These are phyloP conservation scores for Aspergillus costaricaensis DNA, from an alignment of 2,329 filamentous ascomycete genomes.

Conservation along the genomic window DNA sequence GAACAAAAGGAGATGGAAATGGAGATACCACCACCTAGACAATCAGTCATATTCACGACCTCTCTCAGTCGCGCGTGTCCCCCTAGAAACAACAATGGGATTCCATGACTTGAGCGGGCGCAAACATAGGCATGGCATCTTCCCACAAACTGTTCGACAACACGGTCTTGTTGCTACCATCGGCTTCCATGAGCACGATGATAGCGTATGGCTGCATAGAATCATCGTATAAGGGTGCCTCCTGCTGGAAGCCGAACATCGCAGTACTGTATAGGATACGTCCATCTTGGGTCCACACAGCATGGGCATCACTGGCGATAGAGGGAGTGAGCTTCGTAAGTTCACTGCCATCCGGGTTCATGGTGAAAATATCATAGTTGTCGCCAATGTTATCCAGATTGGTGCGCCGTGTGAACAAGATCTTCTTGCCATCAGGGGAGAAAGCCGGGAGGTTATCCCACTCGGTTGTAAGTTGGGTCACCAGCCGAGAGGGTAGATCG, in stretches of 20 bases:
- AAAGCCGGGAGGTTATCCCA: constrained; percentile 45
- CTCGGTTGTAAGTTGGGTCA: constrained; percentile 36
- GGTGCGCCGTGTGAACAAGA: constrained; percentile 43
- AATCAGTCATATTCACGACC: no score
- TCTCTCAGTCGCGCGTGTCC: no score
- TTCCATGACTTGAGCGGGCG: no score
- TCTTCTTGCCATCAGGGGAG: constrained; percentile 42
- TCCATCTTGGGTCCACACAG: constrained; percentile 47
- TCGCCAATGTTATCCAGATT: constrained; percentile 25
- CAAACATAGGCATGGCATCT: constrained; percentile 30
- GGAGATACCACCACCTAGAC: no score
- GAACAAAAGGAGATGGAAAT: no score
- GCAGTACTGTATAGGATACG: constrained; percentile 45
- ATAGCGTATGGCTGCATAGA: constrained; percentile 51
- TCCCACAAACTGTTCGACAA: constrained; percentile 35
- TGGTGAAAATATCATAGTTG: constrained; percentile 45
- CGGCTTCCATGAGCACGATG: constrained; percentile 46
- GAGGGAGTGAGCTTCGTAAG: constrained; percentile 36
- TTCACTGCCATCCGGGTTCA: constrained; percentile 44
- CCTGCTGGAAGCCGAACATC: constrained; percentile 48
- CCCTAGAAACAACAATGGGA: no score
- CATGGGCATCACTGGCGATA: constrained; percentile 48
- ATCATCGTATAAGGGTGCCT: constrained; percentile 44
- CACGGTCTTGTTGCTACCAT: constrained; percentile 38
- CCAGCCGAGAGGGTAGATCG: constrained; percentile 25